Evolutionary conservation across 2,329 filamentous ascomycete species (phyloP).

Genomic region (Neocucurbitaria cava): DNA sequence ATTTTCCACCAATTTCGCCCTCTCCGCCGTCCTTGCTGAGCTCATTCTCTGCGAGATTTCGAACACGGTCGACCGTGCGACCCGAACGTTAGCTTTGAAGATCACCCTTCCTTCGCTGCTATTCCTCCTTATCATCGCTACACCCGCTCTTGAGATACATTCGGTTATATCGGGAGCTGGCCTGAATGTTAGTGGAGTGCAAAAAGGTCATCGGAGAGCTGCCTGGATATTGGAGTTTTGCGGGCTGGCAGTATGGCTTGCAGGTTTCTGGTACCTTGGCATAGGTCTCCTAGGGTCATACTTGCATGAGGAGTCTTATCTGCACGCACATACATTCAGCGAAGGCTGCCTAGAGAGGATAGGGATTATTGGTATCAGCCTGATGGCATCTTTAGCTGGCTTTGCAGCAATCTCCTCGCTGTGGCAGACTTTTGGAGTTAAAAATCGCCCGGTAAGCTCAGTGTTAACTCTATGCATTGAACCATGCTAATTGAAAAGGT

Average conservation of each 20-base stretch:
- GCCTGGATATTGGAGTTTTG: conserved; percentile 70
- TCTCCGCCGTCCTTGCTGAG: conserved; percentile 79
- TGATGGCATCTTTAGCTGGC: conserved; percentile 88
- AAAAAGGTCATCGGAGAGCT: conserved; percentile 63
- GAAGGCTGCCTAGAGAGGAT: conserved; percentile 70
- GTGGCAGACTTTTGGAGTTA: conserved; percentile 81
- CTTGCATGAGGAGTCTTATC: conserved; percentile 54
- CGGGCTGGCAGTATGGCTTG: conserved; percentile 73
- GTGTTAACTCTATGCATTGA: background rate
- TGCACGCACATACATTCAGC: conserved; percentile 56
- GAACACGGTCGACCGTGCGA: conserved; percentile 72
- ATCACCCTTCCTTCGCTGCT: conserved; percentile 75
- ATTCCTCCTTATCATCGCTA: conserved; percentile 74
- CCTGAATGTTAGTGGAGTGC: conserved; percentile 67
- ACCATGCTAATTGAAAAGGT: conserved; percentile 49
- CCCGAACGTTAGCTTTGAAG: conserved; percentile 71
- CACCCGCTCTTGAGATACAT: conserved; percentile 81
- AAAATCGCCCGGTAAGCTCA: conserved; percentile 61
- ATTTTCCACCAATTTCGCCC: conserved; percentile 78
- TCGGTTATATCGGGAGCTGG: conserved; percentile 65
- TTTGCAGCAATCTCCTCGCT: conserved; percentile 88
- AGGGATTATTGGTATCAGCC: conserved; percentile 81
- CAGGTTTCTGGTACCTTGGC: conserved; percentile 78
- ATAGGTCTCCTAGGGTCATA: conserved; percentile 65
- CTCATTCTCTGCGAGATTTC: conserved; percentile 85